A percentile compares a stretch with the other conserved stretches of the same genome.
phyloP scores from a whole-genome alignment of 768 basidiomycete species.

The Trametes cingulata region DNA sequence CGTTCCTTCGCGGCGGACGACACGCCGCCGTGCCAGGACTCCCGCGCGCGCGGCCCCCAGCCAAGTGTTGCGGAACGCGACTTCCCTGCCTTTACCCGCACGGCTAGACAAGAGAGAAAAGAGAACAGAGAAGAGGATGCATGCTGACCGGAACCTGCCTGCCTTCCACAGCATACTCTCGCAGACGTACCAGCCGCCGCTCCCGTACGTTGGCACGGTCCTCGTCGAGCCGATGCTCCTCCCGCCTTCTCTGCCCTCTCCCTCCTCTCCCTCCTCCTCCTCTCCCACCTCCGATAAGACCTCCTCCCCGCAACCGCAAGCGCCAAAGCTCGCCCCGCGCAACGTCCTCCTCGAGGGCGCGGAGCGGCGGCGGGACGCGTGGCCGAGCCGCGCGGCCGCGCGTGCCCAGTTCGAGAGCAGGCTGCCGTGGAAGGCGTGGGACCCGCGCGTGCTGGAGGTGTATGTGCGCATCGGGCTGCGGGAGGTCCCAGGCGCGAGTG shows the following conservation, averaged over 20 bases:
- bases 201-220: conserved; percentile 43
- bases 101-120: too few species aligned
- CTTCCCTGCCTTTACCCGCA: too few species aligned
- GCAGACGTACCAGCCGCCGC: conserved; percentile 40
- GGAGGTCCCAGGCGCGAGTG: conserved; percentile 42
- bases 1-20: too few species aligned
- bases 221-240: conserved; percentile 49
- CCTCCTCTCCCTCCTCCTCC: too few species aligned
- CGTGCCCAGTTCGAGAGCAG: conserved; percentile 33
- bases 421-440: conserved; percentile 14
- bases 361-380: conserved; percentile 47
- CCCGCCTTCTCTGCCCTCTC: background rate
- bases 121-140: too few species aligned
- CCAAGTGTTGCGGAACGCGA: too few species aligned
- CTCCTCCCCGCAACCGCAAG: too few species aligned
- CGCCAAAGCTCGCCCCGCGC: background rate
- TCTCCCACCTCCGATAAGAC: too few species aligned
- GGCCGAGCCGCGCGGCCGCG: conserved; percentile 53
- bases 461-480: conserved; percentile 20
- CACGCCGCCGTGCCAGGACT: too few species aligned
- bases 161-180: conserved; percentile 48
- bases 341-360: conserved; percentile 35
- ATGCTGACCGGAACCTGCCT: too few species aligned
- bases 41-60: too few species aligned
- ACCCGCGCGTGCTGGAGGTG: conserved; percentile 10